Evolutionary conservation across 2,329 filamentous ascomycete species (phyloP).

Genomic region (Bertia moriformis): DNA sequence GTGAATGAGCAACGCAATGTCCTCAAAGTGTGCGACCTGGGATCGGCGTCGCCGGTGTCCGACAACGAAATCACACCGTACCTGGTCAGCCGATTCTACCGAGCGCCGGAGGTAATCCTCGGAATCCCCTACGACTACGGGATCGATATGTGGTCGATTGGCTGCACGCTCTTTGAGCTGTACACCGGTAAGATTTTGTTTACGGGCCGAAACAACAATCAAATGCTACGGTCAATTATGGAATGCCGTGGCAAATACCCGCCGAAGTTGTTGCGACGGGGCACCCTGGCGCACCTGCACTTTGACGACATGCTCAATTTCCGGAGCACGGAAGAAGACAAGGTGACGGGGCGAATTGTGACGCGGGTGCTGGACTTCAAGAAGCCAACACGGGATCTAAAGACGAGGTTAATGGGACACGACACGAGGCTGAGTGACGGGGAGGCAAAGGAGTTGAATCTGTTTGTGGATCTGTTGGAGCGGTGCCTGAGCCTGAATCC

Average conservation of each 20-base stretch:
- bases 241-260: constrained; percentile 88
- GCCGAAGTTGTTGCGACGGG: constrained; percentile 73
- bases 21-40: constrained; percentile 90
- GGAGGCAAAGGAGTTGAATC: constrained; percentile 63
- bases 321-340: constrained; percentile 71
- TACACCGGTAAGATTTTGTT: constrained; percentile 98
- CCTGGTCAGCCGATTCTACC: constrained; percentile 91
- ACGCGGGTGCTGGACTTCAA: constrained; percentile 27
- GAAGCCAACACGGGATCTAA: constrained; percentile 70
- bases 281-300: constrained; percentile 60
- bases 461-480: constrained; percentile 78
- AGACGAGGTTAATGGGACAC: constrained; percentile 56
- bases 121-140: constrained; percentile 92
- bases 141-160: constrained; percentile 95
- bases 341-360: constrained; percentile 60
- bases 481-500: constrained; percentile 80
- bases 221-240: constrained; percentile 94
- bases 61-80: constrained; percentile 83
- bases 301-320: constrained; percentile 80
- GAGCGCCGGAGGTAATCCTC: constrained; percentile 89
- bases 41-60: constrained; percentile 67
- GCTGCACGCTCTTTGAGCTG: constrained; percentile 89
- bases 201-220: constrained; percentile 88
- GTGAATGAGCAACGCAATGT: constrained; percentile 72
- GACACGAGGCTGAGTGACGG: constrained; percentile 60